These are phyloP conservation scores for Clathrospora elynae DNA, from an alignment of 2,329 filamentous ascomycete genomes.

Conservation along the genomic window DNA sequence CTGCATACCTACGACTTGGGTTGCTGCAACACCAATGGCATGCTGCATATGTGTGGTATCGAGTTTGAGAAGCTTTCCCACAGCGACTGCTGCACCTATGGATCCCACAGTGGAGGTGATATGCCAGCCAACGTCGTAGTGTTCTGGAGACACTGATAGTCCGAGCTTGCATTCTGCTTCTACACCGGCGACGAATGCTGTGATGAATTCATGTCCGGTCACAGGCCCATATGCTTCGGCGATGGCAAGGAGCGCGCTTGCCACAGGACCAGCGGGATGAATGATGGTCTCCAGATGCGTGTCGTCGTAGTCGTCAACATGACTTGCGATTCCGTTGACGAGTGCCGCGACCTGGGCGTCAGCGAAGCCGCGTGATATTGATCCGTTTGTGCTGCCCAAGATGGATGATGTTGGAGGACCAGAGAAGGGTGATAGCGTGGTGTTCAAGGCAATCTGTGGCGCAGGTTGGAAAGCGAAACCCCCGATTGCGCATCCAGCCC, in stretches of 20 bases:
- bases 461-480: conserved; percentile 57
- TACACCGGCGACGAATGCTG: conserved; percentile 58
- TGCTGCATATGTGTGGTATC: conserved; percentile 51
- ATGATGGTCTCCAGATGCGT: conserved; percentile 63
- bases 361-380: conserved; percentile 29
- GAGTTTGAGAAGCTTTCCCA: conserved; percentile 55
- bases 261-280: conserved; percentile 59
- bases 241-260: conserved; percentile 57
- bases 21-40: conserved; percentile 60
- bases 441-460: conserved; percentile 45
- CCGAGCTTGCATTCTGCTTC: conserved; percentile 61
- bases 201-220: conserved; percentile 56
- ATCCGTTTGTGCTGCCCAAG: conserved; percentile 44
- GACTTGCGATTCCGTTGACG: conserved; percentile 61
- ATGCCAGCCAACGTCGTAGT: conserved; percentile 63
- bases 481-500: conserved; percentile 59
- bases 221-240: conserved; percentile 51
- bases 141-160: conserved; percentile 58
- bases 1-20: conserved; percentile 59
- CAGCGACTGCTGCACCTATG: conserved; percentile 59
- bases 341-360: conserved; percentile 59
- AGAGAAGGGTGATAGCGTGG: conserved; percentile 47
- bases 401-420: conserved; percentile 47
- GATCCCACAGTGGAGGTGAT: conserved; percentile 60
- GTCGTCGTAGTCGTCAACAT: conserved; percentile 63